Percentiles rank a stretch among this genome's conserved stretches.
Evolutionary conservation across 352 stramenopile species (phyloP).

Genomic region (Phytophthora pini): DNA sequence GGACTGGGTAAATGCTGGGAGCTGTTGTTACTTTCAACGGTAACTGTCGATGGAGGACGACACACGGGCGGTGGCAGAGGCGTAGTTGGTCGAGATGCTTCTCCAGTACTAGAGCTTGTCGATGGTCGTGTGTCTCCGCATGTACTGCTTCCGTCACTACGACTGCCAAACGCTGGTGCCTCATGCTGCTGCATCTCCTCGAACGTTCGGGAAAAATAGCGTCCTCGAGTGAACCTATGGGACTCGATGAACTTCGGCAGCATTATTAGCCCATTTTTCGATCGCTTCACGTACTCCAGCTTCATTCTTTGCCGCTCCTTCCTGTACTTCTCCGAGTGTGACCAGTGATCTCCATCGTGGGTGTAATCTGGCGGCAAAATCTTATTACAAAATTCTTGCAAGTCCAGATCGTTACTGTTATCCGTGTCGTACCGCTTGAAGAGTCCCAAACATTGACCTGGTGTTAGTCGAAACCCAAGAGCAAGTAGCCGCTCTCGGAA

Average conservation of each 20-base stretch:
- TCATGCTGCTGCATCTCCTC: constrained; percentile 44
- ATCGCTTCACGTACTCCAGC: constrained; percentile 69
- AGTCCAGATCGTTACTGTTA: constrained; percentile 78
- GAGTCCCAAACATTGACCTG: constrained; percentile 63
- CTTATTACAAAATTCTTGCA: constrained; percentile 84
- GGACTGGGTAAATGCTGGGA: constrained; percentile 19
- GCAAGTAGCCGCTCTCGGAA: constrained; percentile 74
- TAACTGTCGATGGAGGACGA: constrained; percentile 12
- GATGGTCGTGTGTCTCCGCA: constrained; percentile 10
- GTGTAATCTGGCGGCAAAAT: constrained; percentile 86
- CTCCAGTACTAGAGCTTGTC: constrained; percentile 19
- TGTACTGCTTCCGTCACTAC: constrained; percentile 9
- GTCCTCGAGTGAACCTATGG: constrained; percentile 58
- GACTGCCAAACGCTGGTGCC: constrained; percentile 7
- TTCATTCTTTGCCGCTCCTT: constrained; percentile 53
- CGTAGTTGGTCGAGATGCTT: constrained; percentile 33
- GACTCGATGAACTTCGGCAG: constrained; percentile 69
- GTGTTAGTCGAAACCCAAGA: constrained; percentile 75
- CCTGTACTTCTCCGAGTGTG: constrained; percentile 64
- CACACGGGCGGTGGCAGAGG: constrained; percentile 26
- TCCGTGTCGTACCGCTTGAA: constrained; percentile 82
- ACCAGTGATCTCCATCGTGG: constrained; percentile 79
- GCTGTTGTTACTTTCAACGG: neutral
- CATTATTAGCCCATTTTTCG: constrained; percentile 67
- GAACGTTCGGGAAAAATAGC: constrained; percentile 49